Base-by-base conservation (phyloP, 1,284 basidiomycete genomes). In the Sanghuangporus sanghuang region DNA sequence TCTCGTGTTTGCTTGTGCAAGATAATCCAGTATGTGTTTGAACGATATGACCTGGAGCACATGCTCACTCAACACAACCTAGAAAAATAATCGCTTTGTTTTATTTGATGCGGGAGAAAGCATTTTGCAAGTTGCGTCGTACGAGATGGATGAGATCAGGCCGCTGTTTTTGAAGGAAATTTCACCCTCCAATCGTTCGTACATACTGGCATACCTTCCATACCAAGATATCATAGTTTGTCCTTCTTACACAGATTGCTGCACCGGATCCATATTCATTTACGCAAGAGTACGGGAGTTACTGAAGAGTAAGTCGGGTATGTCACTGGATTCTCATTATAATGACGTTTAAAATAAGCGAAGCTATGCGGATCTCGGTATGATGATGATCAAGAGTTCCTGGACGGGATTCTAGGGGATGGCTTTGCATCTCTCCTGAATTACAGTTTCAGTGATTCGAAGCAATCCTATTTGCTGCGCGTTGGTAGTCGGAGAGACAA, bases 71-170 rank as follows among this genome's bases (percentile, higher is more conserved):
- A 18, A 46, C 21, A 5, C 16, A 6, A 23, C 36, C 21, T 32
- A 64, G 58, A 84, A 86, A 8, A 86, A 82, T 68, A 84, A 87
- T 66, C 87, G 87, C 2, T 90, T 91, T 74, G 77, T 91, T 27
- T 85, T 92, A 39, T 86, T 85, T n/a, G 89, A 92, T 71, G 89
- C 89, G 1, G 89, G 89, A 63, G 89, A 89, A 62, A 89, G 89
- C 36, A 92, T 89, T 0, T 78, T 91, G 46, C 89, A 92, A 71
- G 87, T 92, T 68, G 89, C 85, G 66, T 85, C 88, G 2, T 91
- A 91, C 68, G 87, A 83, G 0, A 86, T 91, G 58, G 83, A 82
- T 12, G 81, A 79, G 59, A 83, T 85, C 9, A 73, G 78, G 18
- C 89, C 89, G 1, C 80, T 91, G 18, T 81, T 86, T 5, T 89